Percentiles rank a stretch among this genome's conserved stretches.
phyloP scores from a whole-genome alignment of 139 green algal species.

The Chlamydomonas schloesseri region DNA sequence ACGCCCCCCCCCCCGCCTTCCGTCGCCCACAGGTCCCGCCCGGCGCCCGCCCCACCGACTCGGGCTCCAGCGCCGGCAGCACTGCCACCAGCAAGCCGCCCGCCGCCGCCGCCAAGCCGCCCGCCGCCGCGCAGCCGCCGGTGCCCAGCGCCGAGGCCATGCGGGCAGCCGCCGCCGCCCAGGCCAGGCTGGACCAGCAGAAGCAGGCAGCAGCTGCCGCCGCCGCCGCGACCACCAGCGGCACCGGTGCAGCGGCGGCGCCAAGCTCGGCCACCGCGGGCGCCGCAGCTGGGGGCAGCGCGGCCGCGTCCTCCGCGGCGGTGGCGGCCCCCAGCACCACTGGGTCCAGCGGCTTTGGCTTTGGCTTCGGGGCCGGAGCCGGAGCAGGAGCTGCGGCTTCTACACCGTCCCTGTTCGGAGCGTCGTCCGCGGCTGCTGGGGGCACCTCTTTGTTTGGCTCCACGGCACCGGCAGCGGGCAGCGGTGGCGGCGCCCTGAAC shows the following conservation, averaged over 20 bases:
- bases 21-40: background rate
- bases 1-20: too few species aligned
- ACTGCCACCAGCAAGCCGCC: conserved; percentile 37
- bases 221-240: too few species aligned
- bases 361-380: background rate
- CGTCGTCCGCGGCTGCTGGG: background rate
- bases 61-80: conserved; percentile 13
- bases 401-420: background rate
- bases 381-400: background rate
- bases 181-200: conserved; percentile 18
- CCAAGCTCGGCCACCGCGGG: background rate
- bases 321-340: background rate
- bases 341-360: background rate
- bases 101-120: background rate
- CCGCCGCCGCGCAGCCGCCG: conserved; percentile 10
- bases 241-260: background rate
- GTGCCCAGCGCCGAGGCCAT: conserved; percentile 42
- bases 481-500: background rate
- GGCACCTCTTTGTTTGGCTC: background rate
- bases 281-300: background rate
- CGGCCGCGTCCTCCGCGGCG: background rate
- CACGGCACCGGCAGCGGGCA: background rate
- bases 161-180: conserved; percentile 18
- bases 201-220: background rate
- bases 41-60: conserved; percentile 29